Conservation (phyloP, 2,329 filamentous ascomycete genomes). For the Fusarium bactridioides region DNA sequence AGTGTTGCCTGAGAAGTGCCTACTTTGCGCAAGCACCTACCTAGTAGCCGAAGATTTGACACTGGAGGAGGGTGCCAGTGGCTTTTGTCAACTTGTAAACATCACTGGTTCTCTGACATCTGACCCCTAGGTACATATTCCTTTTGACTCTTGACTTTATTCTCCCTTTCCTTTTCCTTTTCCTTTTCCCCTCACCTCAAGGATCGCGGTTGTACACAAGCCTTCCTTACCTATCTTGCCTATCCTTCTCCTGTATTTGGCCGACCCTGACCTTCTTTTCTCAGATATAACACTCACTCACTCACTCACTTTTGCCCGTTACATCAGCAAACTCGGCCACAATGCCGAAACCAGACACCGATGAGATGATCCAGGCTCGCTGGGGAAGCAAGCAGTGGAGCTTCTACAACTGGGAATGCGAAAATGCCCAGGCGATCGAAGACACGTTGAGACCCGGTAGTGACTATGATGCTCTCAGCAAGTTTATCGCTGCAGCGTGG, state of each 20-base stretch:
- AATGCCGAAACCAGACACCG: neutral
- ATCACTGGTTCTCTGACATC: neutral
- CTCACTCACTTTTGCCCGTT: neutral
- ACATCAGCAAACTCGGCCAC: neutral
- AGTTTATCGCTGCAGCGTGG: neutral
- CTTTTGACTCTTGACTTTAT: neutral
- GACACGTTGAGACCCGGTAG: rapidly evolving
- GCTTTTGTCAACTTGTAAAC: neutral
- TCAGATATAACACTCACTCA: neutral
- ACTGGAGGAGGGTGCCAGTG: neutral
- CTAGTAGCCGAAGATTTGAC: neutral
- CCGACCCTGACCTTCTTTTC: neutral
- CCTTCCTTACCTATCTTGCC: too few relatives aligned
- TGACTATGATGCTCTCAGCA: neutral
- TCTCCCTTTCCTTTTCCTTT: neutral
- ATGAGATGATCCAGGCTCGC: neutral
- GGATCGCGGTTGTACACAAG: neutral
- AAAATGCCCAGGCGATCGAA: neutral
- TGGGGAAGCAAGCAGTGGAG: neutral
- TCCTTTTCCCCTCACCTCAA: too few relatives aligned
- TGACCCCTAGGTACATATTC: neutral
- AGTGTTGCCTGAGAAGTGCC: neutral
- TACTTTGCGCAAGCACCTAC: too few relatives aligned
- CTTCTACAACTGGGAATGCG: neutral
- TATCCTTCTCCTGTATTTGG: neutral